Evolutionary conservation across 1,139 yeast species (phyloP).

Genomic region (Nematodospora anomalae): DNA sequence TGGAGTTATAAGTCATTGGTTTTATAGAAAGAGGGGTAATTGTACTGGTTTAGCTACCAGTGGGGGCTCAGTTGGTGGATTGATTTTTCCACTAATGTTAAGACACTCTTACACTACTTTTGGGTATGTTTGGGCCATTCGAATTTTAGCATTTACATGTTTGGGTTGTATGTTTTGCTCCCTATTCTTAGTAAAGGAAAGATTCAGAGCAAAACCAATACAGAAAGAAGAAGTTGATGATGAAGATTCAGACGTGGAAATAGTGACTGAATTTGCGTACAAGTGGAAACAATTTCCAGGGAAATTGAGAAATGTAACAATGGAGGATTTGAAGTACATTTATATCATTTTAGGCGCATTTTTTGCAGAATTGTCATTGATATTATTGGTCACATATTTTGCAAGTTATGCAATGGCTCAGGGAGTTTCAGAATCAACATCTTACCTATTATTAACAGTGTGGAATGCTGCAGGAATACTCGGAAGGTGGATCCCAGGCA

Average conservation of each 20-base stretch:
- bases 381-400: constrained; percentile 53
- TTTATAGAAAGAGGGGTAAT: constrained; percentile 49
- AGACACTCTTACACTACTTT: constrained; percentile 50
- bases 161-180: constrained; percentile 41
- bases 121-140: constrained; percentile 64
- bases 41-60: constrained; percentile 59
- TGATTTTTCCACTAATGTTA: constrained; percentile 59
- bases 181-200: constrained; percentile 47
- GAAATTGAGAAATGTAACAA: background rate
- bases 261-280: background rate
- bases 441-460: constrained; percentile 54
- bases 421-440: constrained; percentile 52
- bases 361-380: constrained; percentile 56
- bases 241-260: constrained; percentile 1
- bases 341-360: constrained; percentile 39
- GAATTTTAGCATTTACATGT: constrained; percentile 53
- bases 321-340: constrained; percentile 21
- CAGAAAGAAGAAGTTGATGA: constrained; percentile 9
- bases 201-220: too few species aligned
- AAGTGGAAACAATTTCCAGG: constrained; percentile 1
- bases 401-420: constrained; percentile 55
- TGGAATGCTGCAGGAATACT: constrained; percentile 59
- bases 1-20: constrained; percentile 62
- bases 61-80: constrained; percentile 68
- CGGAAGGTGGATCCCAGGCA: constrained; percentile 54